These are phyloP conservation scores for Salinomyces thailandicus DNA, from an alignment of 2,329 filamentous ascomycete genomes.

Conservation along the genomic window DNA sequence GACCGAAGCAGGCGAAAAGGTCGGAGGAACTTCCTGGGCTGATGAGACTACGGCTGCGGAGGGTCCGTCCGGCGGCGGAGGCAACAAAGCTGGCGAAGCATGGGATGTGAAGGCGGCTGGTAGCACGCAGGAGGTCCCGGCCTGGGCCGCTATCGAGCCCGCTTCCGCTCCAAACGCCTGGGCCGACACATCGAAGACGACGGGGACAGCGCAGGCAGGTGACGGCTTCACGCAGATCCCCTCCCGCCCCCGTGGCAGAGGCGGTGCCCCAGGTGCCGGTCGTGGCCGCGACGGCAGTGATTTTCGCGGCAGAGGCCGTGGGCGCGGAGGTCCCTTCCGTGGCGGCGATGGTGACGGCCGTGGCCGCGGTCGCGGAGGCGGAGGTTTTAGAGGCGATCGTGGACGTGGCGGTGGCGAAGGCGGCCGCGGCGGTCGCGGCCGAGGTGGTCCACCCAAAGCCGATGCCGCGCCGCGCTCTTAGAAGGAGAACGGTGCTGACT, in stretches of 20 bases:
- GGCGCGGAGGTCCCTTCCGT: conserved; percentile 18
- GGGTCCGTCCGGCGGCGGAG: conserved; percentile 10
- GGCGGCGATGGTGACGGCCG: conserved; percentile 15
- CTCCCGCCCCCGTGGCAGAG: conserved; percentile 20
- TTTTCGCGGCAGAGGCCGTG: conserved; percentile 36
- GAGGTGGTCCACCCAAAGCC: not conserved
- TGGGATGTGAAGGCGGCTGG: conserved; percentile 24
- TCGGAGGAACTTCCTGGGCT: conserved; percentile 57
- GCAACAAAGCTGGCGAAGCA: conserved; percentile 22
- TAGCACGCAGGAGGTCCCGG: conserved; percentile 31
- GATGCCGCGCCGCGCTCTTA: conserved; percentile 1
- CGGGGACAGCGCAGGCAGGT: conserved; percentile 30
- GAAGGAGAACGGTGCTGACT: not conserved
- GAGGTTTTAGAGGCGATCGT: conserved; percentile 12
- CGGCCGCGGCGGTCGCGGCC: not conserved
- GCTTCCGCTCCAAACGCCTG: conserved; percentile 16
- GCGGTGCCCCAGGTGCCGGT: conserved; percentile 16
- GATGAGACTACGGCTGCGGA: conserved; percentile 49
- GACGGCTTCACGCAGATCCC: conserved; percentile 64
- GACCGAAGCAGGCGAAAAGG: conserved; percentile 33
- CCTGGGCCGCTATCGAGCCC: conserved; percentile 6
- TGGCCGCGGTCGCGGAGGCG: conserved; percentile 15
- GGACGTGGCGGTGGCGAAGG: conserved; percentile 6
- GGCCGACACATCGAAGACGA: conserved; percentile 19
- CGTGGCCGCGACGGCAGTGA: conserved; percentile 26